phyloP scores from a whole-genome alignment of 495 filamentous ascomycete genomes.

The Daldinia loculata region DNA sequence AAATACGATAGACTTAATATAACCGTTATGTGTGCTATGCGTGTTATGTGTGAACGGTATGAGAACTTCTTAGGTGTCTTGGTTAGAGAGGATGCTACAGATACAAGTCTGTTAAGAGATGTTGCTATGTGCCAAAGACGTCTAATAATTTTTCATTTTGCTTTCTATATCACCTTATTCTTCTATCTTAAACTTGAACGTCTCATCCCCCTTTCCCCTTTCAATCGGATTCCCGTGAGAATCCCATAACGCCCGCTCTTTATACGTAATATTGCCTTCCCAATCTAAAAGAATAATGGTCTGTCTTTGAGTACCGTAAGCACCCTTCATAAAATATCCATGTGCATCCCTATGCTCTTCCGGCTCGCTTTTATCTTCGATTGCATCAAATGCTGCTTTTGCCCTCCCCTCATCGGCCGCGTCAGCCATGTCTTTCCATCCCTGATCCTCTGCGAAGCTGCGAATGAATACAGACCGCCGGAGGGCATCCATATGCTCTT shows the following conservation, averaged over 20 bases:
- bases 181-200: constrained; percentile 70
- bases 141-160: not conserved
- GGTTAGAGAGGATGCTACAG: not conserved
- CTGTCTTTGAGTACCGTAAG: constrained; percentile 95
- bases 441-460: constrained; percentile 63
- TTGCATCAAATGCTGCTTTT: constrained; percentile 44
- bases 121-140: not conserved
- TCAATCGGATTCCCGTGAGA: constrained; percentile 67
- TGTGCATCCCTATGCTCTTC: constrained; percentile 37
- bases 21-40: no score
- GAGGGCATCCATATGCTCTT: constrained; percentile 74
- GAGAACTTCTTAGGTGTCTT: not conserved
- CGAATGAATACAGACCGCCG: constrained; percentile 88
- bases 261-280: constrained; percentile 78
- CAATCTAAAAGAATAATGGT: constrained; percentile 82
- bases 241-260: constrained; percentile 86
- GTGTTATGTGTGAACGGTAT: not conserved
- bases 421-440: constrained; percentile 57
- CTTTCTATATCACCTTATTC: constrained; percentile 47
- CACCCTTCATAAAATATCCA: constrained; percentile 60
- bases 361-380: constrained; percentile 41
- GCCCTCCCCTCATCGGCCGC: constrained; percentile 62
- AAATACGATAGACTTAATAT: not conserved
- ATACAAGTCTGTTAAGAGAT: not conserved
- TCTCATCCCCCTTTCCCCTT: constrained; percentile 67